Conservation (phyloP, 148 eudicot genomes). For the Rhododendron griersonianum region DNA sequence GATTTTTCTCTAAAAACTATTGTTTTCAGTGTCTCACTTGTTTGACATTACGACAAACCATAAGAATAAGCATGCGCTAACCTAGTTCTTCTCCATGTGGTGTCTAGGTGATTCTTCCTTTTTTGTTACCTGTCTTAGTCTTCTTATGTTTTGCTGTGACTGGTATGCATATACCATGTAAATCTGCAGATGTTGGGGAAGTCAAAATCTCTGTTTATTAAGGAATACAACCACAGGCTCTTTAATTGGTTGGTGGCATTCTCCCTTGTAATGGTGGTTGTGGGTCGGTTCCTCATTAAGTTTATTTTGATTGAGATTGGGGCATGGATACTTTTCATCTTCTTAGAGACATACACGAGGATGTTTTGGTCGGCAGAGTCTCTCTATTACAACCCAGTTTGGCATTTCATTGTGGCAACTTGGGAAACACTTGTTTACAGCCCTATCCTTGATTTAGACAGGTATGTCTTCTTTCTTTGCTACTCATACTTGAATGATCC, state of each 20-base stretch:
- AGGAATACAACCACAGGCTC: constrained; percentile 92
- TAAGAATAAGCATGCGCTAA: neutral
- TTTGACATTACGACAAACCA: neutral
- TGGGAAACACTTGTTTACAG: constrained; percentile 97
- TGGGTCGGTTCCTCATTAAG: constrained; percentile 83
- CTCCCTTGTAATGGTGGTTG: constrained; percentile 90
- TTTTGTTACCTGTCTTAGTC: neutral
- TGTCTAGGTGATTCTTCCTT: neutral
- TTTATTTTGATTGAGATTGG: constrained; percentile 83
- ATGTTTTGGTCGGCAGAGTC: constrained; percentile 99
- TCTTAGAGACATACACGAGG: constrained; percentile 95
- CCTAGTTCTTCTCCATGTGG: neutral
- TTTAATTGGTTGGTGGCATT: constrained; percentile 97
- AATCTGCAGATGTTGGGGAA: constrained; percentile 92
- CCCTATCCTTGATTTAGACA: constrained; percentile 91
- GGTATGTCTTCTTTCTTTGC: constrained; percentile 30
- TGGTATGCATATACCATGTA: neutral
- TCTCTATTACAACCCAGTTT: constrained; percentile 88
- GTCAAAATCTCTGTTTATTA: constrained; percentile 75
- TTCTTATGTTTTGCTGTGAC: neutral
- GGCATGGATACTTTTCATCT: constrained; percentile 94
- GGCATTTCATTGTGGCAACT: constrained; percentile 79
- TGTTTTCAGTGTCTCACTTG: neutral
- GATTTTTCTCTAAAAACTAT: neutral
- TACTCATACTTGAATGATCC: neutral